These are phyloP conservation scores for Incumbomyces lentus DNA, from an alignment of 2,329 filamentous ascomycete genomes.

Conservation along the genomic window DNA sequence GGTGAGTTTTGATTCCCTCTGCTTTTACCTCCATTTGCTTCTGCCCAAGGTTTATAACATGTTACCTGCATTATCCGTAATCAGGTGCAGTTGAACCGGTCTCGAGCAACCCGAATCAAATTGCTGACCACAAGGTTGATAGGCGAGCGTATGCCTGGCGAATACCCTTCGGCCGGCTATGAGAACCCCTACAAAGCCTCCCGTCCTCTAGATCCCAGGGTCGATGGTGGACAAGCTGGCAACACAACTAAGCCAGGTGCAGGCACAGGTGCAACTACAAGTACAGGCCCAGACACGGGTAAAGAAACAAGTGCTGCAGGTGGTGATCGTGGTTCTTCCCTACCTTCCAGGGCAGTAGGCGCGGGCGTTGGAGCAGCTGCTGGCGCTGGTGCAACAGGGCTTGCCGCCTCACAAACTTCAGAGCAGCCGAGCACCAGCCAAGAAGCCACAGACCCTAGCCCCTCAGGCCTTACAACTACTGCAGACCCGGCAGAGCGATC, in stretches of 20 bases:
- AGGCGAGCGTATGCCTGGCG: conserved; percentile 5
- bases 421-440: background rate
- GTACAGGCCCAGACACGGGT: too few relatives aligned
- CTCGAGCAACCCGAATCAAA: background rate
- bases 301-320: too few relatives aligned
- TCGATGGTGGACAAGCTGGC: conserved; percentile 6
- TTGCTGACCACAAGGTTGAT: background rate
- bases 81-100: background rate
- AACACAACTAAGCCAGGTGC: background rate
- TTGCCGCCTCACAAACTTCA: background rate
- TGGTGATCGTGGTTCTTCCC: background rate
- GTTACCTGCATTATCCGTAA: background rate
- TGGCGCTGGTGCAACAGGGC: background rate
- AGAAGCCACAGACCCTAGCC: background rate
- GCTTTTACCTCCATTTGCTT: too few relatives aligned
- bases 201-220: conserved; percentile 10
- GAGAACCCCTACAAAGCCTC: conserved; percentile 10
- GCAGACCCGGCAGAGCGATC: conserved; percentile 8
- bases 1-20: too few relatives aligned
- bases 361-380: background rate
- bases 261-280: too few relatives aligned
- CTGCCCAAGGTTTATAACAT: background rate
- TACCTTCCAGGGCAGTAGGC: background rate
- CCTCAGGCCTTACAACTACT: conserved; percentile 5
- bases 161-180: conserved; percentile 3